Base-by-base conservation (phyloP, 768 basidiomycete genomes). In the Asterophora parasitica region DNA sequence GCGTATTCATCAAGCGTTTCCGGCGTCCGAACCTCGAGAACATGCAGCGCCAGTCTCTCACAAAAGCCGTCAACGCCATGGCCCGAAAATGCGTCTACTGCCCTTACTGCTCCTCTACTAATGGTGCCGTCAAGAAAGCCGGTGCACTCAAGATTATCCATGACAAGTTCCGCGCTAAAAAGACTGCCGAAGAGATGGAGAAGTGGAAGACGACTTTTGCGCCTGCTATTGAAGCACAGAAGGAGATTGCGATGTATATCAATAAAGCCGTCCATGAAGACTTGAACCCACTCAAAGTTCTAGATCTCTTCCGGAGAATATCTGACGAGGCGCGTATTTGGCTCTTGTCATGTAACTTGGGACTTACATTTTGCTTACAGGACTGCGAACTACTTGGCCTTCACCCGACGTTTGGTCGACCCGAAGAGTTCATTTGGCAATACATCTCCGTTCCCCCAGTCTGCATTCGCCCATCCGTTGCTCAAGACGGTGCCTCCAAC, bases 401-500 rank as follows among this genome's bases (percentile, higher is more conserved):
- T 49, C 83, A 89, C 48, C 96, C 96, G 1, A 78, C 78, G 11
- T 84, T 83, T 60, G 94, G 95, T 39, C 72, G 96, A 44, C 96
- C 96, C 8, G 96, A 99, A 69, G 89, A 97, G 63, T 96, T 92
- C 58, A 82, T 99, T 43, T 99, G 96, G 95, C 95, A 98, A 65
- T 99, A 97, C 65, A 81, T 99, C 11, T 95, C 93, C 17, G 96
- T 99, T 26, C 96, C 96, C 33, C 96, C 96, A 0, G 92, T 96
- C 15, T 94, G 92, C 62, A 99, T 99, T 46, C 82, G 96, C 38
- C 96, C 96, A 0, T 96, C 93, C 3, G 96, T 99, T 1, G 87
- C 90, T 0, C 96, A 98, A 65, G 96, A 99, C 58, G 93, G 92
- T 4, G 95, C 95, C 32, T 96, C 92, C 19, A 99, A 96, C 57